These are phyloP conservation scores for Gossypium davidsonii DNA, from an alignment of 441 rosid species.

Conservation along the genomic window DNA sequence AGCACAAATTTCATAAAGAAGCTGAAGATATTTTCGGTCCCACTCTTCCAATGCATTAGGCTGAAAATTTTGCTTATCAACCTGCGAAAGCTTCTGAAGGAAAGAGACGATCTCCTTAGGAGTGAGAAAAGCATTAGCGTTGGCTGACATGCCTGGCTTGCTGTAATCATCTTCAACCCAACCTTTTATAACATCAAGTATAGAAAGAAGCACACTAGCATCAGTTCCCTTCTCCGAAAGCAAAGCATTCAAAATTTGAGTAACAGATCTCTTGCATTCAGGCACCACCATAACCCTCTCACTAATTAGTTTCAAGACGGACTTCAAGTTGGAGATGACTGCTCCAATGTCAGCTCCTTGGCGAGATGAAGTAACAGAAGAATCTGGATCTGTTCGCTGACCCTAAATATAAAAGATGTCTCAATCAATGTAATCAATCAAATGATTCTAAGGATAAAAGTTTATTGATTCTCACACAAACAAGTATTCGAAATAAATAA, in stretches of 20 bases:
- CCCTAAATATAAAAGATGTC: constrained; percentile 34
- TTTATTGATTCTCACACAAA: not conserved
- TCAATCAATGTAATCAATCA: not conserved
- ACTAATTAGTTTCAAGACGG: constrained; percentile 73
- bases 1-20: constrained; percentile 83
- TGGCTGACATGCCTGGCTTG: constrained; percentile 46
- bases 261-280: constrained; percentile 82
- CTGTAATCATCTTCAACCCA: constrained; percentile 80
- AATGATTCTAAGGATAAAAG: not conserved
- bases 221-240: constrained; percentile 92
- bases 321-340: constrained; percentile 70
- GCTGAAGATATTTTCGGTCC: constrained; percentile 89
- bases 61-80: constrained; percentile 76
- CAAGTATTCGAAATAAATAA: not conserved
- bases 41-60: constrained; percentile 72
- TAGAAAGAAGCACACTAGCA: constrained; percentile 80
- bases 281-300: constrained; percentile 80
- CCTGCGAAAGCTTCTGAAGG: constrained; percentile 88
- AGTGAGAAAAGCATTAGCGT: constrained; percentile 51
- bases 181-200: constrained; percentile 73
- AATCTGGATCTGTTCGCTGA: constrained; percentile 82
- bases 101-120: constrained; percentile 79
- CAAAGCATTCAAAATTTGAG: constrained; percentile 68
- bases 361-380: constrained; percentile 81
- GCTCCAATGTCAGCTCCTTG: constrained; percentile 83